Base-by-base conservation (phyloP, 2,329 filamentous ascomycete species). In the Exophiala calicioides region DNA sequence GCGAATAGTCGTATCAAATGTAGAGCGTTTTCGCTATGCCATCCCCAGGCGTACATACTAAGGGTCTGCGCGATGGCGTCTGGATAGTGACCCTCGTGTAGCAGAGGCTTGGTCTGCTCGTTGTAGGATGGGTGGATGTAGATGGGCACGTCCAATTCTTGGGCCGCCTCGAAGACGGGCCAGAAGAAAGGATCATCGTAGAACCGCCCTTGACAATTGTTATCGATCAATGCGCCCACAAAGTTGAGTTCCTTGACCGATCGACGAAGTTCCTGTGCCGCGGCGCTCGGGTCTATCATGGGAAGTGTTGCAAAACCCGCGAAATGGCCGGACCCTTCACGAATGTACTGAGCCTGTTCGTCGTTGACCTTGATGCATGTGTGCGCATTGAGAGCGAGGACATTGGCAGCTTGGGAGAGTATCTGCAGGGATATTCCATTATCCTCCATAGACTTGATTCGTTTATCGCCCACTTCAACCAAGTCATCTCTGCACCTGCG, bases 111-210 rank as follows among this genome's bases (percentile, higher is more conserved):
- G 10, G 34, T 38, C 33, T 66, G 68, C 57, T 64, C 63, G 20
- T 70, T 65, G 53, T 64, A 69, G 1, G 67, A 68, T 5, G 76
- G 76, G 47, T 79, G 76, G 20, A 79, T 63, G 53, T 79, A 79
- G 15, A 77, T 62, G 0, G 74, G 72, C 1, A 76, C 72, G 47
- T 76, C 69, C 0, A 79, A 63, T 15, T 71, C 66, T 38, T 68
- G 61, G 1, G 68, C 70, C 0, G 60, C 62, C 12, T 61, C 58
- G 43, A 69, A 77, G 15, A 75, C 59, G 1, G 63, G 60, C 50
- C 71, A 68, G 52, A 69, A 76, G 16, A 60, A 59, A 18, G 58
- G 55, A 20, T 66, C 69, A 29, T 77, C 71, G 56, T 73, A 73
- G 53, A 71, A 73, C n/a, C 51, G 42, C 4, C 51, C 47, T 13